Base-by-base conservation (phyloP, 2,329 filamentous ascomycete genomes). In the Fusarium virguliforme region DNA sequence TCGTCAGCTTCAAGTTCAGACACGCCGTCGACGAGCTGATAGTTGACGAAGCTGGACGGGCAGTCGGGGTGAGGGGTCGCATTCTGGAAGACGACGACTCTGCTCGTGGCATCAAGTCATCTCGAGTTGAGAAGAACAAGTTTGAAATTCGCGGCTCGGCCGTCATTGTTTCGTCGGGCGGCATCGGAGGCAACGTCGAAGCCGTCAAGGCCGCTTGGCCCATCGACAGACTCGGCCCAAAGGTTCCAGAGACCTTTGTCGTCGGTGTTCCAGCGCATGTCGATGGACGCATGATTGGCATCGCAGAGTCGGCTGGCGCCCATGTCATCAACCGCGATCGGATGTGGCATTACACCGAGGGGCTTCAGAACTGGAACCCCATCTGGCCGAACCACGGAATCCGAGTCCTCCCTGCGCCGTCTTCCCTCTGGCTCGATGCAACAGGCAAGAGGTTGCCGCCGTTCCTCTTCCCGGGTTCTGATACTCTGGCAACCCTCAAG, bases 311-410 rank as follows among this genome's bases (percentile, higher is more conserved):
- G 1, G 83, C 81, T 1, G 89, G 89, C 8, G 89, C 86, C 1
- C 81, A 83, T 63, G 74, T 90, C 65, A 83, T 90, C 80, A 90
- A 91, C 78, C 83, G 85, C 54, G 89, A 90, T 73, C 81, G 89
- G 46, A 90, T 90, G 88, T 91, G 89, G 89, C 88, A 90, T 76
- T 91, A 91, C 75, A 90, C 88, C 10, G 89, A 91, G 72, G 89
- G 89, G 0, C 76, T 91, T 10, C 81, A 84, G 59, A 90, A 91
- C 75, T 90, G 88, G 88, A 79, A 90, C 60, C 82, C 88, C 4
- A 89, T 90, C 76, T 90, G 88, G 88, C 88, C 88, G 0, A 65
- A 73, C 13, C 89, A 90, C 72, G 88, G 88, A 22, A 90, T 90
- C 68, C 86, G 88, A 35, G 83, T 90, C 3, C 79, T 90, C 13